Conservation (phyloP, 2,329 filamentous ascomycete genomes). For the Penicillium sp. region DNA sequence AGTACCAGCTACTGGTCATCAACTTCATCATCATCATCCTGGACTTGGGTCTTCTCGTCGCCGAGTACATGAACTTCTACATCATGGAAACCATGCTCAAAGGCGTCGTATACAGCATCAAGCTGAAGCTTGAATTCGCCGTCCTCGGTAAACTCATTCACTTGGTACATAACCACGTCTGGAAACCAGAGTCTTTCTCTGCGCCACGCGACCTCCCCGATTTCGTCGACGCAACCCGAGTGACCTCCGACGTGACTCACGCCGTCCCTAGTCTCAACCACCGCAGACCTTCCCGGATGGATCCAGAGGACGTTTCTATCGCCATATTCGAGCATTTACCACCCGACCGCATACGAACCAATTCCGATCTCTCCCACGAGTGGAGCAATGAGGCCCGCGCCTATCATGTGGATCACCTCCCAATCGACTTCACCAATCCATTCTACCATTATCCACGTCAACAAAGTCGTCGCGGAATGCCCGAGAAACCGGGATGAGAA, state of each 20-base stretch:
- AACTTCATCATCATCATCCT: conserved; percentile 50
- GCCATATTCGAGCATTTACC: conserved; percentile 39
- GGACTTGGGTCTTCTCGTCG: conserved; percentile 45
- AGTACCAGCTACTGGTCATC: conserved; percentile 51
- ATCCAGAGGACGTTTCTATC: conserved; percentile 38
- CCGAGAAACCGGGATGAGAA: conserved; percentile 16
- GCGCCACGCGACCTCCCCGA: conserved; percentile 37
- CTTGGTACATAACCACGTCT: conserved; percentile 40
- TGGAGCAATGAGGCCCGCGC: conserved; percentile 33
- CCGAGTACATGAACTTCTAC: conserved; percentile 46
- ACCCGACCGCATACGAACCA: conserved; percentile 17
- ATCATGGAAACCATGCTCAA: conserved; percentile 50
- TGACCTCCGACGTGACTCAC: conserved; percentile 44
- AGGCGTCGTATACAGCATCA: conserved; percentile 49
- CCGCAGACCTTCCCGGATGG: conserved; percentile 33
- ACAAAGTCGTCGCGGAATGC: conserved; percentile 6
- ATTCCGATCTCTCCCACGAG: conserved; percentile 28
- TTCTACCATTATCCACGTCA: conserved; percentile 12
- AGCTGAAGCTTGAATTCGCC: conserved; percentile 52
- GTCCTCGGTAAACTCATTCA: conserved; percentile 47
- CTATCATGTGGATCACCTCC: conserved; percentile 17
- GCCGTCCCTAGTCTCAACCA: conserved; percentile 26
- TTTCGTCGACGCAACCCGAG: conserved; percentile 46
- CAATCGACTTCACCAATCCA: conserved; percentile 26
- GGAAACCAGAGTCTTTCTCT: conserved; percentile 37